Evolutionary conservation across 1,284 basidiomycete species (phyloP).

Genomic region (Apiotrichum akiyoshidainum): DNA sequence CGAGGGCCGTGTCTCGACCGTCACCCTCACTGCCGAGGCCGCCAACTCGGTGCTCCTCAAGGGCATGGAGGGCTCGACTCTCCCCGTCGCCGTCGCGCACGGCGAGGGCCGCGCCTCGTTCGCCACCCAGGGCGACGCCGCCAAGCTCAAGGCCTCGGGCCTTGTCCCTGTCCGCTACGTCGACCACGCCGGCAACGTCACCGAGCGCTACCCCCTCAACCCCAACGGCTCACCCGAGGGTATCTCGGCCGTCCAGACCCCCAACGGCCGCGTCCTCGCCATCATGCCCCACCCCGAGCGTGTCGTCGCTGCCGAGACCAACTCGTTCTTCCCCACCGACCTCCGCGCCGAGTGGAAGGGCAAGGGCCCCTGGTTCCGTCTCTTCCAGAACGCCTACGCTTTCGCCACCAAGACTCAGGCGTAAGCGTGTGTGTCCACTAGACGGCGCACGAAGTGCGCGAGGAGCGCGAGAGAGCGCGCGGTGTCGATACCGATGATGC

Average conservation of each 20-base stretch:
- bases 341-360: conserved; percentile 61
- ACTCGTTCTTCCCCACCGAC: conserved; percentile 76
- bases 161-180: conserved; percentile 74
- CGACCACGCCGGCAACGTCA: conserved; percentile 63
- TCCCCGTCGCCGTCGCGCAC: conserved; percentile 93
- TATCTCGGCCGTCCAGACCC: conserved; percentile 82
- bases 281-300: conserved; percentile 96
- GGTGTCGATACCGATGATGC: too few relatives aligned
- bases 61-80: conserved; percentile 77
- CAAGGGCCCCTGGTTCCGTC: conserved; percentile 88
- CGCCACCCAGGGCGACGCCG: conserved; percentile 50
- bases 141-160: conserved; percentile 55
- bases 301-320: conserved; percentile 69
- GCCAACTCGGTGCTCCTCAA: conserved; percentile 73
- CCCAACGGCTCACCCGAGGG: conserved; percentile 89
- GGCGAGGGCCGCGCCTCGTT: conserved; percentile 89
- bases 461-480: too few relatives aligned
- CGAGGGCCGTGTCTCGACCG: conserved; percentile 78
- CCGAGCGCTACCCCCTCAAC: conserved; percentile 82
- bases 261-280: conserved; percentile 80
- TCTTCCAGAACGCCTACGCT: conserved; percentile 81
- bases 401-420: conserved; percentile 38
- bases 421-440: too few relatives aligned
- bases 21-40: conserved; percentile 64
- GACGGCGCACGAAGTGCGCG: too few relatives aligned